A percentile compares a stretch with the other conserved stretches of the same genome.
Evolutionary conservation across 139 green algal genomes (phyloP).

Genomic region (Chlorella sp.): DNA sequence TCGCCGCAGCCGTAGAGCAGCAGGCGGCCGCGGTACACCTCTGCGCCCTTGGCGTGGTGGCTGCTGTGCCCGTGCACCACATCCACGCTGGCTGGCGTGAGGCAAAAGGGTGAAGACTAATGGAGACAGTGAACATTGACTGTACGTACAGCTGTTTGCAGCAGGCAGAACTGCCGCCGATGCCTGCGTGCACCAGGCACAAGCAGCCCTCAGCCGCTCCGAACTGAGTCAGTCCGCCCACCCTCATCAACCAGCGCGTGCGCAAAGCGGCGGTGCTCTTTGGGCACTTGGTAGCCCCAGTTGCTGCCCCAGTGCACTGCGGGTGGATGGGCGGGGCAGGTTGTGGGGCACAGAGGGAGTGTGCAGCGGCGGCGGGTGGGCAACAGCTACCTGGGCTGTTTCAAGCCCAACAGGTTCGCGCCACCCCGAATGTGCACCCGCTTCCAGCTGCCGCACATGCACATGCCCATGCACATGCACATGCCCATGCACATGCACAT

Average conservation of each 20-base stretch:
- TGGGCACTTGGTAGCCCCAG: conserved; percentile 21
- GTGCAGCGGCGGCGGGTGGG: neutral
- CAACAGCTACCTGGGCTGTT: neutral
- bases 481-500: neutral
- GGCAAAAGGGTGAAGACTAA: neutral
- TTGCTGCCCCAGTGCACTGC: conserved; percentile 35
- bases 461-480: neutral
- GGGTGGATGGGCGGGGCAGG: too few relatives aligned
- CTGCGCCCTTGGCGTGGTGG: conserved; percentile 29
- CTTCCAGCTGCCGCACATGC: too few relatives aligned
- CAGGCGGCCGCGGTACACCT: conserved; percentile 23
- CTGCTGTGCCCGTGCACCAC: conserved; percentile 34
- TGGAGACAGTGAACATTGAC: too few relatives aligned
- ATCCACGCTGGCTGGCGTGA: conserved; percentile 6
- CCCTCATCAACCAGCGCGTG: conserved; percentile 20
- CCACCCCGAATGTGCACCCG: too few relatives aligned
- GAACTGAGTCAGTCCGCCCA: neutral
- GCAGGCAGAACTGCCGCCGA: neutral
- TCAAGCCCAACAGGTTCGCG: too few relatives aligned
- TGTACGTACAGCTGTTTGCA: too few relatives aligned
- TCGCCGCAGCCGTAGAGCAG: conserved; percentile 33
- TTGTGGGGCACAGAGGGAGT: too few relatives aligned
- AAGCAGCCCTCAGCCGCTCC: neutral
- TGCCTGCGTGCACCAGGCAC: neutral
- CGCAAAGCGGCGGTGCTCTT: conserved; percentile 31